Percentiles rank a stretch among this genome's conserved stretches.
These are phyloP conservation scores for Pleurotus pulmonarius DNA, from an alignment of 768 basidiomycete genomes.

Conservation along the genomic window DNA sequence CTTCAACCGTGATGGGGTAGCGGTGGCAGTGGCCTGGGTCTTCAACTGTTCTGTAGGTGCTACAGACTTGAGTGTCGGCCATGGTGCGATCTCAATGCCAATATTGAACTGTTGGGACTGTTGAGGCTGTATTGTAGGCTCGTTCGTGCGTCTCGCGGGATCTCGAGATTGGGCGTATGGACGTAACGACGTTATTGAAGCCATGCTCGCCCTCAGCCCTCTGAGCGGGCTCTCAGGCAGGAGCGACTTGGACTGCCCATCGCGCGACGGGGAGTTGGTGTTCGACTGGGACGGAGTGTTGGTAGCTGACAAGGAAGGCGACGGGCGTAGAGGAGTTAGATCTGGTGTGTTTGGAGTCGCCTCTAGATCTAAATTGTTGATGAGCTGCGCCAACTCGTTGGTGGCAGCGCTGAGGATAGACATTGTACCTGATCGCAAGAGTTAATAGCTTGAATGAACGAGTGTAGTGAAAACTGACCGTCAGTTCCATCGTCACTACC, in stretches of 20 bases:
- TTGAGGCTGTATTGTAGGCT: background rate
- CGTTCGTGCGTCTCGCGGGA: conserved; percentile 8
- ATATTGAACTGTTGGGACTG: conserved; percentile 11
- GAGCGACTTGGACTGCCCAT: conserved; percentile 25
- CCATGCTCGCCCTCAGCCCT: conserved; percentile 28
- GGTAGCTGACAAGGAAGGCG: conserved; percentile 19
- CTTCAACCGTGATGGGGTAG: conserved; percentile 27
- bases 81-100: conserved; percentile 14
- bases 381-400: conserved; percentile 72
- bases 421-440: conserved; percentile 40
- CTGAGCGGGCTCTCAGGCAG: conserved; percentile 34
- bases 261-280: conserved; percentile 21
- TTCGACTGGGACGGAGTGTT: conserved; percentile 15
- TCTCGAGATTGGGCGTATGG: conserved; percentile 31
- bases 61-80: conserved; percentile 16
- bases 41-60: conserved; percentile 18
- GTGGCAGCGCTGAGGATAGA: conserved; percentile 78
- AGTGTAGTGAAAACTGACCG: conserved; percentile 26
- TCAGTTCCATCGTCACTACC: conserved; percentile 45
- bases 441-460: too few relatives aligned
- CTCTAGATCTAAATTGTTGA: conserved; percentile 78
- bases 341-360: conserved; percentile 65
- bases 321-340: conserved; percentile 38
- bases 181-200: conserved; percentile 38
- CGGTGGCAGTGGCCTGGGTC: conserved; percentile 8